Conservation (phyloP, 2,329 filamentous ascomycete species). For the Aureobasidium sp. region DNA sequence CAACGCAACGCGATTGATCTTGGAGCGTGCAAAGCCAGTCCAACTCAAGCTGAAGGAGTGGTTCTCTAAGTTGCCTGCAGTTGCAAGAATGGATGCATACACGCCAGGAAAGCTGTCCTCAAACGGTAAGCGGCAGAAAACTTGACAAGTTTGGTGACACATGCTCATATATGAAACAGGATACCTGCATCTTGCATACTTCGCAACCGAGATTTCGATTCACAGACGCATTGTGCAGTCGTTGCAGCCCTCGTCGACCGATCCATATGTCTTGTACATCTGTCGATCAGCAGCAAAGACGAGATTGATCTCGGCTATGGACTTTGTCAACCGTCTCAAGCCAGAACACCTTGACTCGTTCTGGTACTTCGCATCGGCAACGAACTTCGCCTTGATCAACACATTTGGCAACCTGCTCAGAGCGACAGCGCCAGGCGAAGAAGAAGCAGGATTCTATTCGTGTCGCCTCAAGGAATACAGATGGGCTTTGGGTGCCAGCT, state of each 20-base stretch:
- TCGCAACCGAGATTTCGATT: constrained; percentile 87
- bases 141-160: background rate
- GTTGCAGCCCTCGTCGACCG: constrained; percentile 49
- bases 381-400: constrained; percentile 90
- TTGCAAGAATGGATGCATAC: constrained; percentile 57
- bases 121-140: constrained; percentile 28
- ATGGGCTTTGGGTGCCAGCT: constrained; percentile 86
- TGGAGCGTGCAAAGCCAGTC: constrained; percentile 72
- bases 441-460: constrained; percentile 91
- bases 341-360: constrained; percentile 82
- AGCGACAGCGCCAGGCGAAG: constrained; percentile 77
- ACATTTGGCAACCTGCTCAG: constrained; percentile 87
- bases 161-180: constrained; percentile 24
- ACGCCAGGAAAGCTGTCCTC: constrained; percentile 38
- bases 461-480: constrained; percentile 79
- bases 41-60: constrained; percentile 78
- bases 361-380: constrained; percentile 84
- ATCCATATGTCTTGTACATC: constrained; percentile 82
- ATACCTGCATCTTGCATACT: constrained; percentile 85
- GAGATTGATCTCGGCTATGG: constrained; percentile 89
- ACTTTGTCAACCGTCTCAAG: constrained; percentile 89
- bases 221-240: constrained; percentile 87
- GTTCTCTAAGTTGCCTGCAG: constrained; percentile 62
- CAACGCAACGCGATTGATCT: constrained; percentile 64
- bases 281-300: constrained; percentile 92